Evolutionary conservation across 805 yeast species (phyloP), one percentile per base, ranked within the genome.

Genomic region (Teunomyces kruisii): DNA sequence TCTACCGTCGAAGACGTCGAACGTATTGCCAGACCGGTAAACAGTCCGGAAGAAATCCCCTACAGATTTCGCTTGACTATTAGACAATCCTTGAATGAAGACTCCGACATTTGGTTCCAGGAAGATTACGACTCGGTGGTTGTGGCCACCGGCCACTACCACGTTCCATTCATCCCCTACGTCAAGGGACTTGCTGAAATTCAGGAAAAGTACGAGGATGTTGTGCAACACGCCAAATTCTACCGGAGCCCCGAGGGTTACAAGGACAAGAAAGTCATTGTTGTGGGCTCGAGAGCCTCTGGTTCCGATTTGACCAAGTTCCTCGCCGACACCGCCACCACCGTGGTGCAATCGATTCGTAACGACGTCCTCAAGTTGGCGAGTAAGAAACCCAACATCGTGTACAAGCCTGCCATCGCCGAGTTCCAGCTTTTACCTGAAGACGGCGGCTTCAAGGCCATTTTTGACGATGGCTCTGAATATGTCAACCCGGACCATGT

Each of bases 401-500:
- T 42, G 4, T 32, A 27, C 24, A 67, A 63, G 42, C 70, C 72
- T 3, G 47, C 44, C 6, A 62, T 70, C 27, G 29, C 39, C 12
- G 46, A 51, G 32, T 61, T 55, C 44, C 30, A 54, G 6, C 14
- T 42, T 2, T 6, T 22, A 12, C 28, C 22, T 7, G 35, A 39
- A 10, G 61, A 67, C 1, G 54, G 68, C 0, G 74, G 53, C 9
- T 58, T 64, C 37, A 52, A 56, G 22, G 65, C 82, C 1, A 55
- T 61, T 9, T 78, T 83, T 46, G 68, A 53, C 3, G 80, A 80
- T 50, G 89, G 85, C 2, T 51, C 61, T 2, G 59, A 54, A 9
- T 46, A 83, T 2, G 52, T 54, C 1, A 70, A 69, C 30, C 76
- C 86, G 32, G 91, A 86, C 49, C 56, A 58, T 16, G 67, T 88